Evolutionary conservation across 495 filamentous ascomycete genomes (phyloP).

Genomic region (Hyaloscypha finlandica): DNA sequence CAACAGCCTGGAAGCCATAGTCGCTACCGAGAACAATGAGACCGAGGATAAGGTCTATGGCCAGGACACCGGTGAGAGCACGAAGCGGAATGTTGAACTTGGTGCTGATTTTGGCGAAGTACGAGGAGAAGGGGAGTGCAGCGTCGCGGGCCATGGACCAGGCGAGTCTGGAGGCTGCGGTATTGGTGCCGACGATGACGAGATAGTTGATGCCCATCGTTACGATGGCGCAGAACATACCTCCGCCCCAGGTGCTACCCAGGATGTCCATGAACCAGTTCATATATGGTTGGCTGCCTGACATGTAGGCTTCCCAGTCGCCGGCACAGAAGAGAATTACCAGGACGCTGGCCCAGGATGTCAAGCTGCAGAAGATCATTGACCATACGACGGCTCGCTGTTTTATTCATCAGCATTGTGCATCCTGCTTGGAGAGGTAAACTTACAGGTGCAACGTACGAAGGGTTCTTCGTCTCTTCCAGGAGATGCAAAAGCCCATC

Average conservation of each 20-base stretch:
- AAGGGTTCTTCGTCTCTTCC: slow-evolving; percentile 3
- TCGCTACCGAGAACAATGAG: slow-evolving; percentile 6
- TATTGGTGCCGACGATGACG: slow-evolving; percentile 1
- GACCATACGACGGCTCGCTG: not conserved
- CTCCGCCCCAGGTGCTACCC: no score
- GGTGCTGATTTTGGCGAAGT: slow-evolving; percentile 8
- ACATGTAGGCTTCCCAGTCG: no score
- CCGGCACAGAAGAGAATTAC: no score
- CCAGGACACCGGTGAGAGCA: not conserved
- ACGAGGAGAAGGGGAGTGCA: slow-evolving; percentile 2
- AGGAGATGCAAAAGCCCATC: slow-evolving; percentile 1
- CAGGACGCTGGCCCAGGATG: no score
- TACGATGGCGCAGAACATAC: not conserved
- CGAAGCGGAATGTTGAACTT: slow-evolving; percentile 3
- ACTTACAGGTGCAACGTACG: not conserved
- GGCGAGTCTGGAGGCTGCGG: not conserved
- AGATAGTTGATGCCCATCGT: slow-evolving; percentile 1
- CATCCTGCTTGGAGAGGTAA: not conserved
- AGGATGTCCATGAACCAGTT: no score
- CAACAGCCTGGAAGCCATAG: not conserved
- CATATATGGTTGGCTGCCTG: no score
- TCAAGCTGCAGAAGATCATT: not conserved
- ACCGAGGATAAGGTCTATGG: not conserved
- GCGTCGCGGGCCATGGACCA: slow-evolving; percentile 10
- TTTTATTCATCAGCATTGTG: not conserved